A percentile compares a stretch with the other conserved stretches of the same genome.
Conservation (phyloP, 1,139 yeast species). For the Taphrina confusa region DNA sequence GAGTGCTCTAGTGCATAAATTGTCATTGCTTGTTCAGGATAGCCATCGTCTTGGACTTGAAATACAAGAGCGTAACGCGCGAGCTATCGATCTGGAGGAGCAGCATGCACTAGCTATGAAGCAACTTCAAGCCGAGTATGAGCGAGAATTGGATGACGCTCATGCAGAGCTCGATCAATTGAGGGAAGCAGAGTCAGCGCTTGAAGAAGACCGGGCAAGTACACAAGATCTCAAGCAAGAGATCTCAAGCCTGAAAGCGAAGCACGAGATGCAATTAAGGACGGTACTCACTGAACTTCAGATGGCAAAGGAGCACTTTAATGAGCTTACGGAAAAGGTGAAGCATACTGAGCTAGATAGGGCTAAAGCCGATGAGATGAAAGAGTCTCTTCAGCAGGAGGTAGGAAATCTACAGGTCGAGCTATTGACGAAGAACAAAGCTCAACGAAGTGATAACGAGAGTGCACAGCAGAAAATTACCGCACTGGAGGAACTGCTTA, state of each 20-base stretch:
- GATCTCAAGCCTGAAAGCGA: neutral
- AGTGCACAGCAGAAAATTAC: neutral
- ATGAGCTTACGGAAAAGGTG: neutral
- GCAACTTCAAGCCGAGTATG: conserved; percentile 26
- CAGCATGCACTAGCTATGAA: conserved; percentile 29
- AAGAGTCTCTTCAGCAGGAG: neutral
- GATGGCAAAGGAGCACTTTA: neutral
- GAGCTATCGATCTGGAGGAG: conserved; percentile 8
- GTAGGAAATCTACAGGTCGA: neutral
- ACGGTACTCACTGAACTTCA: neutral
- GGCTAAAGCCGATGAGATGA: neutral
- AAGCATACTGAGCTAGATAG: neutral
- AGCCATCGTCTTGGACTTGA: neutral
- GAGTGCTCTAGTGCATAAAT: neutral
- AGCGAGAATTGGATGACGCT: conserved; percentile 22
- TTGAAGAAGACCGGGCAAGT: neutral
- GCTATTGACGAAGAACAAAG: neutral
- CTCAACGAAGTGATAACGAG: neutral
- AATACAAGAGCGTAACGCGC: neutral
- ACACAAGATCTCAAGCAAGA: neutral
- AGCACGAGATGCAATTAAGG: neutral
- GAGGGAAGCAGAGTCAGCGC: neutral
- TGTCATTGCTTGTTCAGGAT: neutral
- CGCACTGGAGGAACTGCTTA: neutral
- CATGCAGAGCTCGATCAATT: conserved; percentile 20